Base-by-base conservation (phyloP, 1,139 yeast species). In the Pichia terricola region DNA sequence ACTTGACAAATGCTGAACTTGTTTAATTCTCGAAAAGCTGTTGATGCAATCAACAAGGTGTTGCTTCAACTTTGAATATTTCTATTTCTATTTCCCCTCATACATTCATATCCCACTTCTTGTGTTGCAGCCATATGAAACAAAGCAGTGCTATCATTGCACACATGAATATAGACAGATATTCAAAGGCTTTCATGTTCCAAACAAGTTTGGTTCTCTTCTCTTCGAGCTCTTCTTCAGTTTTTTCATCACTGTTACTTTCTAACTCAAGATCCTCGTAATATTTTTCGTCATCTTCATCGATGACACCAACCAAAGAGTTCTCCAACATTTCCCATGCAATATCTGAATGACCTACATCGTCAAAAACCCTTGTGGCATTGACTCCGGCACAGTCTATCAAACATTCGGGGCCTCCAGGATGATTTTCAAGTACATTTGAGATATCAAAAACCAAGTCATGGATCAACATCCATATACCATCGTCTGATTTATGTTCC, bases 341-440 rank as follows among this genome's bases (percentile, higher is more conserved):
- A 40, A 54, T 53, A 28, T 57, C 59, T 1, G 64, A 59, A 43
- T 62, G 66, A 4, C 62, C 58, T 25, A 62, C 66, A 45, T 62
- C 66, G 36, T 62, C 63, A 38, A 61, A 62, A 11, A 61, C 54
- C 7, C 45, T 43, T 0, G 87, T 78, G 5, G 83, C 86, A 61
- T 81, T 88, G n/a, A 72, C 73, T 0, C 89, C 89, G 6, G 79
- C 86, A 58, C 81, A 79, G 49, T 80, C 85, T 49, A 76, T 63
- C 39, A 81, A 61, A 5, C 81, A 83, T 51, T 79, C 86, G 0
- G 75, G 72, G 2, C 88, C 88, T 4, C 88, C 89, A 1, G 88
- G 87, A 55, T 81, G 89, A 1, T 63, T 62, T 4, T 61, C 64
- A 3, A 75, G 58, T 41, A 79, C 68, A 4, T 59, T 51, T 2